phyloP scores from a whole-genome alignment of 495 filamentous ascomycete species.

The Patellaria atrata region DNA sequence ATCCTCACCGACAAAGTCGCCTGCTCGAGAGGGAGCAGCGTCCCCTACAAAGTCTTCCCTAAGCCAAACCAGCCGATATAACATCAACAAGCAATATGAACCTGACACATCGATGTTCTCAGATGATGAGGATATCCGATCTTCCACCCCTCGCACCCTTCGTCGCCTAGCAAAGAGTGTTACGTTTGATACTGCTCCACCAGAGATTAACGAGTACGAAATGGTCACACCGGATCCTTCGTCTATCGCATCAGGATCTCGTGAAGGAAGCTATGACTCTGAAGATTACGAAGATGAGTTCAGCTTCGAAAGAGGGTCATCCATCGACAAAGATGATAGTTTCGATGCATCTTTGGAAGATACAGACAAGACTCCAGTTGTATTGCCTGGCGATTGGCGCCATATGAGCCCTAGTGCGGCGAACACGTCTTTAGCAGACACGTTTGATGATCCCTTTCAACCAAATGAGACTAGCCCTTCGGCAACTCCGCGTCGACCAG shows the following conservation, averaged over 20 bases:
- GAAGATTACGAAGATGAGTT: constrained; percentile 50
- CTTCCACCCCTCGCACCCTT: constrained; percentile 38
- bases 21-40: constrained; percentile 55
- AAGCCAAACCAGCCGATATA: constrained; percentile 46
- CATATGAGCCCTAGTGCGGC: constrained; percentile 51
- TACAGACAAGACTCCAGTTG: constrained; percentile 90
- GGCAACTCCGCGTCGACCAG: constrained; percentile 31
- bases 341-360: constrained; percentile 91
- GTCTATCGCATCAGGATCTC: constrained; percentile 71
- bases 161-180: constrained; percentile 88
- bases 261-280: constrained; percentile 84
- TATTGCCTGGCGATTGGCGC: constrained; percentile 89
- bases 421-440: constrained; percentile 36
- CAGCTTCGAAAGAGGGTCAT: constrained; percentile 56
- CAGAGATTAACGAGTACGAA: constrained; percentile 91
- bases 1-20: constrained; percentile 33
- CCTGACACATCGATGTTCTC: constrained; percentile 33
- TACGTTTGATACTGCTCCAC: constrained; percentile 86
- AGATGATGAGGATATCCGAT: constrained; percentile 36
- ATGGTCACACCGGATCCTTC: constrained; percentile 92
- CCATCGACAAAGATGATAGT: constrained; percentile 64
- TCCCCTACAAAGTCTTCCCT: constrained; percentile 83
- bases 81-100: constrained; percentile 49
- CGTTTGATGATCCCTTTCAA: constrained; percentile 56
- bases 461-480: constrained; percentile 47